Evolutionary conservation across 2,329 filamentous ascomycete species (phyloP).

Genomic region (Eurotiales sp.): DNA sequence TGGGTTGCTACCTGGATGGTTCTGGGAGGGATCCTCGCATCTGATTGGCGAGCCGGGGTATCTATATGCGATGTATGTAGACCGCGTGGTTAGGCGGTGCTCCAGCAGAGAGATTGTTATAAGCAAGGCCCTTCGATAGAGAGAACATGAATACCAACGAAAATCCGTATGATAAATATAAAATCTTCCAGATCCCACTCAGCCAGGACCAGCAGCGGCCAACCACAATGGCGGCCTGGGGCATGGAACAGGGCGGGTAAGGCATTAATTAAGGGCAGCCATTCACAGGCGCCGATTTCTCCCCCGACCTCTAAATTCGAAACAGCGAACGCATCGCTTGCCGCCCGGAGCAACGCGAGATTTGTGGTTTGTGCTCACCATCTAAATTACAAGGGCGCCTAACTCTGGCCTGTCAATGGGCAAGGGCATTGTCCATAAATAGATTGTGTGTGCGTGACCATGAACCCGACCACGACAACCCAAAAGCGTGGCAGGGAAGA

Average conservation of each 20-base stretch:
- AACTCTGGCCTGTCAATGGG: background rate
- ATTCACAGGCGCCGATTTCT: background rate
- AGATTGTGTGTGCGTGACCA: background rate
- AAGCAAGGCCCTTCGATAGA: too few species aligned
- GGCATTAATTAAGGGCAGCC: background rate
- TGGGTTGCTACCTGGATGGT: too few species aligned
- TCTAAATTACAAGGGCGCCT: background rate
- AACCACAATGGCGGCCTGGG: background rate
- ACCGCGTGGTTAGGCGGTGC: too few species aligned
- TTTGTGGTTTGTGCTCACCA: too few species aligned
- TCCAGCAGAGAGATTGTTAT: too few species aligned
- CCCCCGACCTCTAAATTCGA: constrained; percentile 10
- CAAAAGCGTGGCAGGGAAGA: constrained; percentile 2
- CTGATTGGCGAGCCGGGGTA: too few species aligned
- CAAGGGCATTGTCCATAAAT: background rate
- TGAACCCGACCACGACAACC: background rate
- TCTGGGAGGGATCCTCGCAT: too few species aligned
- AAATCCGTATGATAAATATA: too few species aligned
- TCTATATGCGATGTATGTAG: too few species aligned
- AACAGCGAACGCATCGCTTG: constrained; percentile 6
- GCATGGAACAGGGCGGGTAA: background rate
- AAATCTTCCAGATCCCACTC: too few species aligned
- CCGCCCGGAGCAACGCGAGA: background rate
- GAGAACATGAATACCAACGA: too few species aligned
- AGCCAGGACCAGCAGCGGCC: too few species aligned